Evolutionary conservation across 2,329 filamentous ascomycete genomes (phyloP), one percentile per base, ranked within the genome.

Genomic region (Ophiocordyceps polyrhachis-furcata): DNA sequence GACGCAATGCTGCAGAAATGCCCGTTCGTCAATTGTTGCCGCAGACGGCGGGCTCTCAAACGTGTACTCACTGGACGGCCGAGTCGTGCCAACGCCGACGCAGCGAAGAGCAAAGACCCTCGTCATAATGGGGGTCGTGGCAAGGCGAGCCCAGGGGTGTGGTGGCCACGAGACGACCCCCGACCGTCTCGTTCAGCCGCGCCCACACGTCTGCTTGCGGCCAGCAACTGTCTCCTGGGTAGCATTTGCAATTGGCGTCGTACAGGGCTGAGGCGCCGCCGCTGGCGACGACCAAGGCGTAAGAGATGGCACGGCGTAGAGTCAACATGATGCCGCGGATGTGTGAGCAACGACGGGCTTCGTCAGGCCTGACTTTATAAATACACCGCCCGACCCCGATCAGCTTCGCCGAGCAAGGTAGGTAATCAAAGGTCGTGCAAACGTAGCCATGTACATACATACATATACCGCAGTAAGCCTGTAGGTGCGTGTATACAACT

Each of bases 171-270:
- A 79, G 58, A 5, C 58, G 61, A 1, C 71, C 73, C 17, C 60
- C 58, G 2, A 78, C 59, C 1, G 73, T 67, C n/a, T 54, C 45
- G 51, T 79, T 76, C 44, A 80, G 65, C 0, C 50, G 44, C 9
- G 58, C 49, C 74, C 75, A 79, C 4, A 57, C 55, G 2, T 51
- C 43, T 1, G 48, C 19, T 0, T 57, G 55, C 0, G 76, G 76
- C 73, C 75, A 80, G 52, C 63, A 67, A 1, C 48, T 17, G 46
- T 77, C 70, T 23, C 65, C 67, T 1, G 74, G 73, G 28, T 69
- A 62, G 53, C 63, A 67, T 40, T 38, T 38, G 25, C 44, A 46
- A n/a, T 5, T 15, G 19, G 12, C 15, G 1, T n/a, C 12, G 19
- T 5, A 21, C 38, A 20, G 19, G n/a, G 12, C 12, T 20, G 19